Conservation (phyloP, 345 rosid genomes). For the Ceriops zippeliana region DNA sequence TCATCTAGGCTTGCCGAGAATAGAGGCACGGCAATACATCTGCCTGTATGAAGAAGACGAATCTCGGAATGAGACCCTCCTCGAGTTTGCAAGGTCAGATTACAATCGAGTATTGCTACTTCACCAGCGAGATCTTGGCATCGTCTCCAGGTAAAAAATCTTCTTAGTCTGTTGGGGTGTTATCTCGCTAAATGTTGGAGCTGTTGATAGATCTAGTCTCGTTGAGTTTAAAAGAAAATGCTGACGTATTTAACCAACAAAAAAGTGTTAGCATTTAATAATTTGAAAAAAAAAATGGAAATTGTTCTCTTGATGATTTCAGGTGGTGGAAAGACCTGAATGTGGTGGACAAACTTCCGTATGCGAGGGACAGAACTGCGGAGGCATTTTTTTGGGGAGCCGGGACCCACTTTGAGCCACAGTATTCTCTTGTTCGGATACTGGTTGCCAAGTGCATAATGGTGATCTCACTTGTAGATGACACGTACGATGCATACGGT, state of each 20-base stretch:
- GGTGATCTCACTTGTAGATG: neutral
- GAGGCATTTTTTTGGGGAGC: neutral
- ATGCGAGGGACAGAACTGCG: too few species aligned
- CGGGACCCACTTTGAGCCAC: neutral
- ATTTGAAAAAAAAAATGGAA: too few species aligned
- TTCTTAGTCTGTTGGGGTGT: too few species aligned
- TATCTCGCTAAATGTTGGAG: too few species aligned
- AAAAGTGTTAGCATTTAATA: too few species aligned
- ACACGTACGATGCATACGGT: constrained; percentile 1
- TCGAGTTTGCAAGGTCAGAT: neutral
- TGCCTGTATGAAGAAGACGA: neutral
- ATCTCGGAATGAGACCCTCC: neutral
- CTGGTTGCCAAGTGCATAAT: neutral
- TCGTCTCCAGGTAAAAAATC: neutral
- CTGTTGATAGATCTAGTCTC: too few species aligned
- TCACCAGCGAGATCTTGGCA: neutral
- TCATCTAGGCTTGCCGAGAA: neutral
- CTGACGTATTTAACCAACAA: too few species aligned
- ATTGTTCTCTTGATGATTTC: neutral
- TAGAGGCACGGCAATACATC: neutral
- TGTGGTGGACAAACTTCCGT: too few species aligned
- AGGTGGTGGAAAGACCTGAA: too few species aligned
- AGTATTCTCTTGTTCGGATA: neutral
- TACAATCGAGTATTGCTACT: neutral
- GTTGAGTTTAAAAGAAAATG: too few species aligned